Base-by-base conservation (phyloP, 106 monocot species). In the Triglochin maritima region DNA sequence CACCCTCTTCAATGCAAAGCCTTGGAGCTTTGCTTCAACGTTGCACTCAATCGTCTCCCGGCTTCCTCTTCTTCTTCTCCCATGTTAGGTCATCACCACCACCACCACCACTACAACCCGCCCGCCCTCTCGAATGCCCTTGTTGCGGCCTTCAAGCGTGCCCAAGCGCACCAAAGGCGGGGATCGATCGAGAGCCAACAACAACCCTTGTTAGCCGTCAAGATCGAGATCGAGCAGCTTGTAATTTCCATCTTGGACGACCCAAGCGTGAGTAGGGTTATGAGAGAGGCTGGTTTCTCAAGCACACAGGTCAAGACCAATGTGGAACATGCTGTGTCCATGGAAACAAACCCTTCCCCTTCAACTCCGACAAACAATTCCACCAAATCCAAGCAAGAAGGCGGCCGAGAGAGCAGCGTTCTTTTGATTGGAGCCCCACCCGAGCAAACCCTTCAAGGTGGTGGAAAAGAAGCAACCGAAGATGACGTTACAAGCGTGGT, bases 181-280 rank as follows among this genome's bases (percentile, higher is more conserved):
- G 90, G 89, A 0, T 95, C 90, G 9, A 76, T 83, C 12, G 94
- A 95, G 53, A 90, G 57, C 69, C 94, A 95, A 70, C 94, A 95
- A 67, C 87, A 87, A 9, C 87, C 87, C 2, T 66, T 94, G 52
- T 76, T 94, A 5, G 75, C 89, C 12, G 87, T 94, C 56, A 94
- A 94, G 80, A 85, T 95, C n/a, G 94, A 95, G 76, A 63, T 95
- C 9, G 87, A 90, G 72, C 94, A 95, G 81, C 87, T 94, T 55
- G 66, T 92, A 55, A 69, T 92, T 44, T 92, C 92, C 65, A 88
- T 92, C 70, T 68, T 92, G 17, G 88, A 93, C 60, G 93, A 93
- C 58, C 93, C 93, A 47, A 93, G 93, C 54, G 93, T 93, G 5
- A 93, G 93, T 68, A 61, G 94, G 46, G 93, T 95, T 47, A 95